Evolutionary conservation across 2,329 filamentous ascomycete species (phyloP), one percentile per base, ranked within the genome.

Genomic region (Epichloe hybrida): DNA sequence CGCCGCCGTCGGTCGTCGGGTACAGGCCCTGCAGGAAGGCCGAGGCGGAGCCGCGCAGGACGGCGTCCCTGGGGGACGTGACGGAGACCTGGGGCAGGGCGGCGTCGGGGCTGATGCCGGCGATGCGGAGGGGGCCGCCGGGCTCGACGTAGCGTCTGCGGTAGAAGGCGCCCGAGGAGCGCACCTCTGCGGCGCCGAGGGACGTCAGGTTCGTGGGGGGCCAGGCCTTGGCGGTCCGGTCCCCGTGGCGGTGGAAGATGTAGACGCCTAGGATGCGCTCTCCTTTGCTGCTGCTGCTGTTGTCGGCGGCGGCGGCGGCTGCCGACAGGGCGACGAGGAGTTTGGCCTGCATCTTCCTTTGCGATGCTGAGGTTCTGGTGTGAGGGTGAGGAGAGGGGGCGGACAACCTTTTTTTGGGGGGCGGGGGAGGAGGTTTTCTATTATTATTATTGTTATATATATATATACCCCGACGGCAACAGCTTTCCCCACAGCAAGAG

Each of bases 161-260:
- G 69, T 84, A 95, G 75, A 83, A 91, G 51, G 72, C 66, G 54
- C 88, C 90, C 0, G 84, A 83, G 45, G 74, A 72, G 67, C 80
- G 84, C 57, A 89, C 81, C 70, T 96, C 75, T 46, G 76, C 70
- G 62, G 90, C 88, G 35, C 90, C 90, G 48, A 95, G 76, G 53
- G 84, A 76, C 12, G 90, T 95, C 64, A 96, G 69, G 57, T 77
- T 76, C 31, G 86, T 80, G 12, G 85, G 84, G 44, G 81, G 73
- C 55, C 80, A 80, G 17, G 79, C 73, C 71, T 95, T 95, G 55
- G 87, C 71, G 0, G 88, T 91, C 51, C 90, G 81, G 67, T 96
- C 90, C 52, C 90, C 90, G 70, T 96, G 90, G 44, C 90, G 85
- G 59, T 88, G 81, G 73, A 94, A 95, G 67, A 95, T 81, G 67